phyloP scores from a whole-genome alignment of 2,329 filamentous ascomycete genomes.

The Diaporthe sp. region DNA sequence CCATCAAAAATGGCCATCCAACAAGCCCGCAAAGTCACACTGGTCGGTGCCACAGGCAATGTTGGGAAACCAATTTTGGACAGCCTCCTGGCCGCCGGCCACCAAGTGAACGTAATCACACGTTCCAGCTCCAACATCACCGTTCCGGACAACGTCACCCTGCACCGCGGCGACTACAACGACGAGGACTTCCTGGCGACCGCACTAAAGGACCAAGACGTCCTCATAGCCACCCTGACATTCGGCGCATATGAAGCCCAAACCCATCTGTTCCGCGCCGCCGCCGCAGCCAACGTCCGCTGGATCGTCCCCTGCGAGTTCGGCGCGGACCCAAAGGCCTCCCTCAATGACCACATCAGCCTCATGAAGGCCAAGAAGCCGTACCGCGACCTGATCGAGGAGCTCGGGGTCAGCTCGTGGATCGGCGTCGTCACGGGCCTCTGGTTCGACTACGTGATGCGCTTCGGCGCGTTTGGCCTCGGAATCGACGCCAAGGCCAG shows the following conservation, averaged over 20 bases:
- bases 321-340: slow-evolving; percentile 42
- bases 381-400: slow-evolving; percentile 42
- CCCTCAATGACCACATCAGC: slow-evolving; percentile 36
- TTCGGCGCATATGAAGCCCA: not conserved
- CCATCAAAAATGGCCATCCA: not conserved
- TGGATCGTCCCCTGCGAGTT: slow-evolving; percentile 47
- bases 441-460: slow-evolving; percentile 47
- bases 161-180: slow-evolving; percentile 2
- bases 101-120: not conserved
- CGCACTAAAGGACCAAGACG: not conserved
- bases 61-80: not conserved
- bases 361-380: slow-evolving; percentile 41
- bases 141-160: not conserved
- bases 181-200: not conserved
- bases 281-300: slow-evolving; percentile 43
- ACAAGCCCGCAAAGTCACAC: not conserved
- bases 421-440: slow-evolving; percentile 46
- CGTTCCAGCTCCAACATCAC: not conserved
- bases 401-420: slow-evolving; percentile 45
- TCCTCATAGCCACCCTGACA: not conserved
- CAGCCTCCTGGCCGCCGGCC: not conserved
- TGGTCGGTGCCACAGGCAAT: slow-evolving; percentile 1
- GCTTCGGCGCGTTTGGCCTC: slow-evolving; percentile 41
- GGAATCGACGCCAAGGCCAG: slow-evolving; percentile 43
- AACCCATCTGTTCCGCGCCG: slow-evolving; percentile 44